Evolutionary conservation across 2,329 filamentous ascomycete genomes (phyloP).

Genomic region (Scedosporium minutisporum): DNA sequence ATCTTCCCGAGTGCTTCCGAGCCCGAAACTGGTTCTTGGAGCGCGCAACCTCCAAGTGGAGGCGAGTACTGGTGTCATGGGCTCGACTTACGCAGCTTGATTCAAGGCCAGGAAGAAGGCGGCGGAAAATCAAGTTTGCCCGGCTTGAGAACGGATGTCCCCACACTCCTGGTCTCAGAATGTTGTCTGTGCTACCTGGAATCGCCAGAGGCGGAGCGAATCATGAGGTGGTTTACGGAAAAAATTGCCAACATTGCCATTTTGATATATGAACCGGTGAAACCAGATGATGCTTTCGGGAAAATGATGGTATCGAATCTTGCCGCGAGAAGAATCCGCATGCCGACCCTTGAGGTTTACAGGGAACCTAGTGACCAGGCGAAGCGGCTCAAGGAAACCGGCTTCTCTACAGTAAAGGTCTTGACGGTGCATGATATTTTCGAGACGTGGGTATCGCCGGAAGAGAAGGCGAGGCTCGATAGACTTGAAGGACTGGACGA

Average conservation of each 20-base stretch:
- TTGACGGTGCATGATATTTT: constrained; percentile 53
- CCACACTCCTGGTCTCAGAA: constrained; percentile 84
- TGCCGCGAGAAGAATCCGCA: constrained; percentile 66
- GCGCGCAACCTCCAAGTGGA: constrained; percentile 25
- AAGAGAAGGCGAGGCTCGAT: constrained; percentile 73
- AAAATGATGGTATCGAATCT: constrained; percentile 89
- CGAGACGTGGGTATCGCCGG: constrained; percentile 58
- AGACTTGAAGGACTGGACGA: constrained; percentile 83
- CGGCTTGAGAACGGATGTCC: constrained; percentile 46
- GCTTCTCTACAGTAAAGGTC: constrained; percentile 43
- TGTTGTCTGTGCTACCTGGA: constrained; percentile 90
- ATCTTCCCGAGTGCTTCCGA: constrained; percentile 26
- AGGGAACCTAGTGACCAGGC: constrained; percentile 59
- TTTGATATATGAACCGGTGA: constrained; percentile 82
- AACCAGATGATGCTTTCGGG: constrained; percentile 77
- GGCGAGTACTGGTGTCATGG: constrained; percentile 49
- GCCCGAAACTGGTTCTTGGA: constrained; percentile 27
- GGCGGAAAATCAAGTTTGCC: constrained; percentile 12
- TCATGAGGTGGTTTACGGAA: constrained; percentile 56
- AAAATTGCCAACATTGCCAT: constrained; percentile 42
- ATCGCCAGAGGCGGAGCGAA: constrained; percentile 49
- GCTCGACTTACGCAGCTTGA: constrained; percentile 59
- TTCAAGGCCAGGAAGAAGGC: background rate
- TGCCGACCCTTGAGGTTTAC: constrained; percentile 74
- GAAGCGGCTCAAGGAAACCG: constrained; percentile 53